phyloP scores from a whole-genome alignment of 1,284 basidiomycete genomes.

The Irpex sp. region DNA sequence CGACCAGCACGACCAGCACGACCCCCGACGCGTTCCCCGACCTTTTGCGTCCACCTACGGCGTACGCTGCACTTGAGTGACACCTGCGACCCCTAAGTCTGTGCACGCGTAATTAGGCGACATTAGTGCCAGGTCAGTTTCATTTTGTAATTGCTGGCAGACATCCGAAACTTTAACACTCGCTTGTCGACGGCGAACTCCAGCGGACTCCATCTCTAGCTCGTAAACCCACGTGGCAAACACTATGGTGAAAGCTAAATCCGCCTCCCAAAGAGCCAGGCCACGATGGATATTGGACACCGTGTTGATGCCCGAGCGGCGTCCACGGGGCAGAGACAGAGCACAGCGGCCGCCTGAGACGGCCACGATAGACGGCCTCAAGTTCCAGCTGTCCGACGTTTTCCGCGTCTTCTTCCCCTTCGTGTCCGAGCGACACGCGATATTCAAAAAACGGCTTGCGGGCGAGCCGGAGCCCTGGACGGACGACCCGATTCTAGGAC shows the following conservation, averaged over 20 bases:
- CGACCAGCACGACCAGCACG: background rate
- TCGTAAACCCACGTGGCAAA: background rate
- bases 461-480: slow-evolving; percentile 35
- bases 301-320: background rate
- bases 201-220: background rate
- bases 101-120: background rate
- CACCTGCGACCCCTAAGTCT: background rate
- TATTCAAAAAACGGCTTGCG: slow-evolving; percentile 28
- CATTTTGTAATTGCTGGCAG: background rate
- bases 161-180: background rate
- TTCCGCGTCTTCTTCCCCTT: slow-evolving; percentile 34
- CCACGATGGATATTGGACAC: background rate
- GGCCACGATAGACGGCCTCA: slow-evolving; percentile 25
- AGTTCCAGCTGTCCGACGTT: slow-evolving; percentile 24
- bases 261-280: background rate
- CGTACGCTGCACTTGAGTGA: background rate
- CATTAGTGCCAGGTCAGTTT: background rate
- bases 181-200: background rate
- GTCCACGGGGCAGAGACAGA: background rate
- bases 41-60: too few relatives aligned
- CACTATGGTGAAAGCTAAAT: background rate
- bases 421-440: slow-evolving; percentile 34
- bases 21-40: background rate
- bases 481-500: slow-evolving; percentile 30
- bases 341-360: background rate